Base-by-base conservation (phyloP, 2,329 filamentous ascomycete species). In the Fusarium ramigenum region DNA sequence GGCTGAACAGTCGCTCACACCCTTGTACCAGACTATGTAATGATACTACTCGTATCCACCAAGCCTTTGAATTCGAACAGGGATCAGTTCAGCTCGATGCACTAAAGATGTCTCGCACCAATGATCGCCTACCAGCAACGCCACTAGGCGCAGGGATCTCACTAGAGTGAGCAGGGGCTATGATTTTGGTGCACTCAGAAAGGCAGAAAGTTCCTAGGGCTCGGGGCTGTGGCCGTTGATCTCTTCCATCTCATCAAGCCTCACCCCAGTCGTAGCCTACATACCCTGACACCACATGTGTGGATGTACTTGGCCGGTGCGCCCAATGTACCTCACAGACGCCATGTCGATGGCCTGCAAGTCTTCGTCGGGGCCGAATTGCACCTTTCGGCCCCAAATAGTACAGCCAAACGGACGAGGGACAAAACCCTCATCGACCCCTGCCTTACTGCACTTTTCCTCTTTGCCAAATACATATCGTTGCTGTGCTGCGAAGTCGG, bases 71-170 rank as follows among this genome's bases (percentile, higher is more conserved):
- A 56, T 40, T 19, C 30, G 46, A 57, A 50, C 58, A 64, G 63
- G 62, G 59, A 50, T 54, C 36, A 36, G 47, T 73, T 77, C 75
- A 77, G 75, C 75, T 77, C 68, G 30, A 30, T 46, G 47, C 75
- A 60, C 75, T 74, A 77, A 56, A 44, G 40, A 47, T 39, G 7
- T 19, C 23, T 50, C 40, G 32, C 23, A 19, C 73, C 75, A 77
- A 77, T 77, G 46, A 64, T 32, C 25, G 28, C 60, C 47, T 34
- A 32, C 39, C 40, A 61, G 42, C 23, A 44, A 40, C 68, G 75
- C 70, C 70, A 72, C 61, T 30, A 19, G 12, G 8, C 10, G n/a
- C 54, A 57, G 36, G 65, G 66, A 60, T 63, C 36, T 50, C 18
- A 61, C 39, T 43, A 47, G 25, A 30, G 23, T 47, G 60, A 65